A percentile compares a stretch with the other conserved stretches of the same genome.
Evolutionary conservation across 1,284 basidiomycete genomes (phyloP).

Genomic region (Ustilago sp.): DNA sequence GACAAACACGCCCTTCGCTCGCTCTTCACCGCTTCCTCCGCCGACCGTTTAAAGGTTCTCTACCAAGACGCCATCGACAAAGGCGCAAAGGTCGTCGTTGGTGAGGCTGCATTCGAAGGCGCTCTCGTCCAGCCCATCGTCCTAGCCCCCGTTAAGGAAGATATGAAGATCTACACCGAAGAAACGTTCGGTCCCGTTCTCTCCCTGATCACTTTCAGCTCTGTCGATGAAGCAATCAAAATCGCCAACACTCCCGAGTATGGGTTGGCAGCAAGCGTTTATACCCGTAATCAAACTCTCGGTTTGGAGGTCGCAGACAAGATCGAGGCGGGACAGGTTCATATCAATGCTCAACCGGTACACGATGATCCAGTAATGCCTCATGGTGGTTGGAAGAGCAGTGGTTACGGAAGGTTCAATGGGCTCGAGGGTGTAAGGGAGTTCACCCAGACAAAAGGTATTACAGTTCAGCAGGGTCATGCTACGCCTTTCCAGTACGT

Average conservation of each 20-base stretch:
- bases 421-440: conserved; percentile 90
- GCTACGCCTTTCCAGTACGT: conserved; percentile 35
- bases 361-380: conserved; percentile 50
- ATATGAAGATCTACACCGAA: conserved; percentile 70
- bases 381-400: conserved; percentile 80
- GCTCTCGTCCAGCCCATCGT: conserved; percentile 75
- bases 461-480: conserved; percentile 73
- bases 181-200: conserved; percentile 89
- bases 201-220: conserved; percentile 80
- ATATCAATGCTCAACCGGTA: conserved; percentile 61
- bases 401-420: conserved; percentile 56
- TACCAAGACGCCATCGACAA: conserved; percentile 73
- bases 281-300: conserved; percentile 73
- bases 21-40: conserved; percentile 74
- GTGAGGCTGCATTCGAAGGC: conserved; percentile 70
- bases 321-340: conserved; percentile 70
- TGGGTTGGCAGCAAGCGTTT: conserved; percentile 74
- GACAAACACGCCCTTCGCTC: conserved; percentile 63
- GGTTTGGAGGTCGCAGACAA: conserved; percentile 73
- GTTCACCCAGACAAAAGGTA: conserved; percentile 86
- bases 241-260: conserved; percentile 75
- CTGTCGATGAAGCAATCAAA: conserved; percentile 77
- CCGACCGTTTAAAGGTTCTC: conserved; percentile 73
- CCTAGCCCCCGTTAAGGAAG: conserved; percentile 72
- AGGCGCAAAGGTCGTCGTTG: conserved; percentile 74